A percentile compares a stretch with the other conserved stretches of the same genome.
Evolutionary conservation across 2,329 filamentous ascomycete species (phyloP).

Genomic region (Aspergillus tubingensis): DNA sequence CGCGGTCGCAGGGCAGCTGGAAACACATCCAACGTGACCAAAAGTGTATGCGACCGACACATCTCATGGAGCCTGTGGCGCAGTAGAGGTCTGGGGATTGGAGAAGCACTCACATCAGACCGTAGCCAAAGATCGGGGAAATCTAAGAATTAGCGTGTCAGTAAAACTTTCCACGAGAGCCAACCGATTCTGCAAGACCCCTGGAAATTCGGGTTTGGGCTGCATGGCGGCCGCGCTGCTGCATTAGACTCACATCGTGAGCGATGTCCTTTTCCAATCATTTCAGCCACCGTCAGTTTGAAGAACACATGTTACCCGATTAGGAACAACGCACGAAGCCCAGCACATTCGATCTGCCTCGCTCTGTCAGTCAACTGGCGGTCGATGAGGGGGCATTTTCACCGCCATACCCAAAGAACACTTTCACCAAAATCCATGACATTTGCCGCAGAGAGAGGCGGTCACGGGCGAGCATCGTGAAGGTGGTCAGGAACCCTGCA

Average conservation of each 20-base stretch:
- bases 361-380: constrained; percentile 28
- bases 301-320: constrained; percentile 20
- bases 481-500: constrained; percentile 78
- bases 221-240: constrained; percentile 35
- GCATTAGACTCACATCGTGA: constrained; percentile 37
- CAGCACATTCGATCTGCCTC: constrained; percentile 54
- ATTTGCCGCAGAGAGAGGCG: constrained; percentile 58
- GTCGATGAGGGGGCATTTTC: constrained; percentile 19
- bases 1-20: constrained; percentile 10
- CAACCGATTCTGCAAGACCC: constrained; percentile 39
- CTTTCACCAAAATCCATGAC: constrained; percentile 62
- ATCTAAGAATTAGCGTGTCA: constrained; percentile 43
- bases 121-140: constrained; percentile 43
- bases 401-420: constrained; percentile 59
- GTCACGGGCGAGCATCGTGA: constrained; percentile 61
- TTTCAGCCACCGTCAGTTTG: constrained; percentile 42
- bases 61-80: constrained; percentile 24
- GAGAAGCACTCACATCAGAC: constrained; percentile 38
- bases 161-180: constrained; percentile 39
- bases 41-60: constrained; percentile 31
- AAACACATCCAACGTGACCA: constrained; percentile 37
- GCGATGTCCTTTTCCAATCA: constrained; percentile 44
- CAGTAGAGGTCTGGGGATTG: constrained; percentile 18
- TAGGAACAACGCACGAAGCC: constrained; percentile 56
- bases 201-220: constrained; percentile 27